Evolutionary conservation across 208 protist genomes (phyloP), one percentile per base, ranked within the genome.

Genomic region (Trypanosoma caninum): DNA sequence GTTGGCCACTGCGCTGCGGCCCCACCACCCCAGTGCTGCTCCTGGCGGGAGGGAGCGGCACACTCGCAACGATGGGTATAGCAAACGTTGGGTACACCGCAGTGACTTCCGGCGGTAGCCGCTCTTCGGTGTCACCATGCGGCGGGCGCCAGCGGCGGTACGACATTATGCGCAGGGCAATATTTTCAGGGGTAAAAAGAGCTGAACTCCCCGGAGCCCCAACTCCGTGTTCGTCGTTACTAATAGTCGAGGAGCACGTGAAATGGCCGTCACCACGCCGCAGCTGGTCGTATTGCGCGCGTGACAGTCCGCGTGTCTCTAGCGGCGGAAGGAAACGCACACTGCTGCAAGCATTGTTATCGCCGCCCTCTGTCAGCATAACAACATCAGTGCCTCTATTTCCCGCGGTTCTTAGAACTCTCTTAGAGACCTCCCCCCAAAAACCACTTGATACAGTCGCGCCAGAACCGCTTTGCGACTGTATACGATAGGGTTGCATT

Each of bases 271-370:
- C 50, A 45, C 31, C 48, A 13, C 7, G 8, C 40, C 28, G 38
- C 1, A 40, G 14, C 31, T 65, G 45, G 11, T 27, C 45, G 44
- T 69, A 65, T 35, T 78, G 72, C 27, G 40, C 20, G 14, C 53
- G 68, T 16, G 59, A 68, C 33, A 78, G 10, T 7, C 78, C 78
- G 1, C 45, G 35, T 18, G 31, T 59, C 6, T 45, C 42, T 27
- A 83, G 42, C 3, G 76, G 80, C 8, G 80, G 80, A 44, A 83
- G 68, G 4, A 23, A 35, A n/a, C n/a, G n/a, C n/a, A n/a, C n/a
- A n/a, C n/a, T n/a, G 20, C 22, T 37, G 7, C 13, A 33, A 51
- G 16, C 4, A 51, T 51, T 28, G 11, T 5, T 30, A 51, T 51
- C 25, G 14, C 25, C 25, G 3, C n/a, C n/a, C n/a, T n/a, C n/a